These are phyloP conservation scores for Hypoxylon sp. DNA, from an alignment of 2,329 filamentous ascomycete genomes.

Conservation along the genomic window DNA sequence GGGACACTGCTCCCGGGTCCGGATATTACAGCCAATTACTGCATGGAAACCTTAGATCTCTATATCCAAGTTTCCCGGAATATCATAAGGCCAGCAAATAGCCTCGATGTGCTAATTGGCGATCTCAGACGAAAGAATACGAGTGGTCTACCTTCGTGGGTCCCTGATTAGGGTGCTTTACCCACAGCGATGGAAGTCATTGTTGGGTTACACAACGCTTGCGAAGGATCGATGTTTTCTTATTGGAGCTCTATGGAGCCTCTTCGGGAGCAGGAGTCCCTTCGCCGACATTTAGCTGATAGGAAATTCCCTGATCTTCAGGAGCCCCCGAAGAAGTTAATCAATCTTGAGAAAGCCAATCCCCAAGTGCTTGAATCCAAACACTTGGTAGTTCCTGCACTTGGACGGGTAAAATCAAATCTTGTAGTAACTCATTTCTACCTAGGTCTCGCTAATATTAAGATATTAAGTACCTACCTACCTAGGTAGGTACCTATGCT, in stretches of 20 bases:
- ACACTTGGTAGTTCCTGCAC: not conserved
- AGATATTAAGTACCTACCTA: not conserved
- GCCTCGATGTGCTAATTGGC: not conserved
- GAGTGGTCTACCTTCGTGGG: constrained; percentile 3
- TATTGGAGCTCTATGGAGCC: not conserved
- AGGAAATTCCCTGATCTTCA: no score
- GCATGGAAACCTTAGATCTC: not conserved
- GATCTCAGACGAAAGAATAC: constrained; percentile 1
- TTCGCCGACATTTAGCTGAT: not conserved
- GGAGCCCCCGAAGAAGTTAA: not conserved
- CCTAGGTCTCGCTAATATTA: not conserved
- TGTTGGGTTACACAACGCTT: constrained; percentile 1
- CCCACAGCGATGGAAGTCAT: not conserved
- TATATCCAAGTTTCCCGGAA: not conserved
- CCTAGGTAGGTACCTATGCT: no score
- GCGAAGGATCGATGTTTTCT: not conserved
- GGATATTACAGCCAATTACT: not conserved
- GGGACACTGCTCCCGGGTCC: not conserved
- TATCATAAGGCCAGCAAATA: not conserved
- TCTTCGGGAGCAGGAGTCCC: not conserved
- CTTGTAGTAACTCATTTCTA: not conserved
- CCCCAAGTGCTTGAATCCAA: not conserved
- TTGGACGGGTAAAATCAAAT: not conserved
- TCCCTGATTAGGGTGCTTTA: constrained; percentile 14
- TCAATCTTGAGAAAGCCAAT: not conserved